A percentile compares a stretch with the other conserved stretches of the same genome.
Conservation (phyloP, 2,329 filamentous ascomycete species). For the Stenocarpella maydis region DNA sequence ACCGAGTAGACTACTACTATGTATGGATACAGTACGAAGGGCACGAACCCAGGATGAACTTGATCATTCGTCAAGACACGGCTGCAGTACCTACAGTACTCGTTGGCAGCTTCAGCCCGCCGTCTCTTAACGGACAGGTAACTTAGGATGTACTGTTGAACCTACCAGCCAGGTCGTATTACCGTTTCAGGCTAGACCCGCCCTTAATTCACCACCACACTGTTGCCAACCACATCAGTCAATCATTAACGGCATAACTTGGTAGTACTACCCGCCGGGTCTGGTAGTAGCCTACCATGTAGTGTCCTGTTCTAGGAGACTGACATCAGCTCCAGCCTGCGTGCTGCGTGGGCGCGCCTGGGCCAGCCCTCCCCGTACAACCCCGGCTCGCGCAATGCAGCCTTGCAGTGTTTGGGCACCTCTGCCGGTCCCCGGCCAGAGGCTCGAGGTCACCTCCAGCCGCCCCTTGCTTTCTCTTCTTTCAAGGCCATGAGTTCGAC, state of each 20-base stretch:
- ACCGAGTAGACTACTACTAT: too few relatives aligned
- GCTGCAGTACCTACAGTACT: neutral
- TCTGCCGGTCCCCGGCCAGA: conserved; percentile 19
- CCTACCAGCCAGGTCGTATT: neutral
- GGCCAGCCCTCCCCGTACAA: conserved; percentile 14
- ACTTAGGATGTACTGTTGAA: too few relatives aligned
- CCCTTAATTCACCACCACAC: conserved; percentile 1
- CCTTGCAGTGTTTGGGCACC: conserved; percentile 18
- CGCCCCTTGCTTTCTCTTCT: conserved; percentile 2
- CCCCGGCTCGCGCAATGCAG: conserved; percentile 20
- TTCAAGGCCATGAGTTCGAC: neutral
- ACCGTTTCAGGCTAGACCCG: conserved; percentile 19
- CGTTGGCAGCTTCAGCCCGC: neutral
- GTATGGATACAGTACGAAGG: neutral
- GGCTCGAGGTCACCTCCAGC: conserved; percentile 19
- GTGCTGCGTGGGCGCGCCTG: neutral
- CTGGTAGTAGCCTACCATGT: too few relatives aligned
- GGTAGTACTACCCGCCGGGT: too few relatives aligned
- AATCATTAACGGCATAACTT: too few relatives aligned
- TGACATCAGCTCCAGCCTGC: conserved; percentile 5
- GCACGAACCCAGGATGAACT: neutral
- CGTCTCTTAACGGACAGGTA: too few relatives aligned
- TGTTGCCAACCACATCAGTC: too few relatives aligned
- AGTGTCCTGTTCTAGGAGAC: neutral
- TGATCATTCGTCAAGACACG: neutral